Conservation (phyloP, 2,329 filamentous ascomycete genomes). For the Zymoseptoria crescenta region DNA sequence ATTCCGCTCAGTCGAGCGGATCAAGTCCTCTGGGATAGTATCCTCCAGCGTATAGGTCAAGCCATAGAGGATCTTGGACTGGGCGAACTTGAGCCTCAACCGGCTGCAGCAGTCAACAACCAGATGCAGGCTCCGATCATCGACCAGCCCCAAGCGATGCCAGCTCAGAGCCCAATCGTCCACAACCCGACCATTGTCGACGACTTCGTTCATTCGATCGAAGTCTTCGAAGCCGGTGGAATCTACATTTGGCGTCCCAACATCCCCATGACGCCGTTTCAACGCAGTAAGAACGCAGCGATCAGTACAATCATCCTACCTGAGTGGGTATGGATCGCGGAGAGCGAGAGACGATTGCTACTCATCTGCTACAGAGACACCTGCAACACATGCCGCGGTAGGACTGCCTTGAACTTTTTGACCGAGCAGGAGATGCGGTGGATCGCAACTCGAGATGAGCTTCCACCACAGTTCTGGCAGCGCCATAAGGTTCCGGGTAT, state of each 20-base stretch:
- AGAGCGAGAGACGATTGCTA: not conserved
- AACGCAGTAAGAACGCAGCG: not conserved
- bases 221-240: not conserved
- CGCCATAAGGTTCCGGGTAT: not conserved
- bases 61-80: not conserved
- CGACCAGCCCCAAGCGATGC: not conserved
- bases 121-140: not conserved
- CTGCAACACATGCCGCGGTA: not conserved
- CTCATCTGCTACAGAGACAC: not conserved
- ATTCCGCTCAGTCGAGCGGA: not conserved
- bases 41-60: not conserved
- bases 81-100: not conserved
- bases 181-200: not conserved
- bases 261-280: not conserved
- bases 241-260: not conserved
- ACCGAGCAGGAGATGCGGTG: not conserved
- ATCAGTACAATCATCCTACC: not conserved
- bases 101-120: not conserved
- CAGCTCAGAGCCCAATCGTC: not conserved
- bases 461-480: not conserved
- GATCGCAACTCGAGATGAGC: not conserved
- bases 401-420: not conserved
- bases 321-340: not conserved
- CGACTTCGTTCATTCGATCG: not conserved
- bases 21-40: not conserved